Percentiles rank a stretch among this genome's conserved stretches.
Conservation (phyloP, 1,284 basidiomycete genomes). For the Sporisorium scitamineum region DNA sequence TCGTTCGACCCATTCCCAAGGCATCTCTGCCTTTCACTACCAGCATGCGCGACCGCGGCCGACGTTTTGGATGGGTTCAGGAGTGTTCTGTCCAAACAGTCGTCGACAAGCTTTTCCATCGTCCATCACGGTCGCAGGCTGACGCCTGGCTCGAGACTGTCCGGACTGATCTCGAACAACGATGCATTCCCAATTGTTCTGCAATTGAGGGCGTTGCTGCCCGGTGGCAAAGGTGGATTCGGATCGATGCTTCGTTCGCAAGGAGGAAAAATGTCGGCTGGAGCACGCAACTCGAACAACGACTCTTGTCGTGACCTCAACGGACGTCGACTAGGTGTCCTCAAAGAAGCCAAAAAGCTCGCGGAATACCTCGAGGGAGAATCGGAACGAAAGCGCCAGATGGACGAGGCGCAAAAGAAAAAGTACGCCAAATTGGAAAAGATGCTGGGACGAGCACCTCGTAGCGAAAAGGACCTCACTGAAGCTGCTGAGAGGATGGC, state of each 20-base stretch:
- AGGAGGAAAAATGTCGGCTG: slow-evolving; percentile 93
- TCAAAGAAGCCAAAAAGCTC: slow-evolving; percentile 95
- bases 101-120: slow-evolving; percentile 22
- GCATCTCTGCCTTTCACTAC: slow-evolving; percentile 43
- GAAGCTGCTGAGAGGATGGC: slow-evolving; percentile 63
- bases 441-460: slow-evolving; percentile 60
- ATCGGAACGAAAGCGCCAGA: slow-evolving; percentile 81
- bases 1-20: slow-evolving; percentile 46
- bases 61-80: slow-evolving; percentile 40
- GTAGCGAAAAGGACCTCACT: slow-evolving; percentile 67
- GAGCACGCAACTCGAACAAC: slow-evolving; percentile 76
- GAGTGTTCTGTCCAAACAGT: slow-evolving; percentile 4
- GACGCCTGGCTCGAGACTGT: not conserved
- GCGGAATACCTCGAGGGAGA: slow-evolving; percentile 89
- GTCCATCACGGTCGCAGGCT: slow-evolving; percentile 28
- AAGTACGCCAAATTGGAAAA: slow-evolving; percentile 84
- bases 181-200: slow-evolving; percentile 36
- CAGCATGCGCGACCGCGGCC: slow-evolving; percentile 30
- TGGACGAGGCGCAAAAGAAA: slow-evolving; percentile 76
- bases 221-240: slow-evolving; percentile 97
- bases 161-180: slow-evolving; percentile 1
- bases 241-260: slow-evolving; percentile 95
- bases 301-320: slow-evolving; percentile 94
- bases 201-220: slow-evolving; percentile 64
- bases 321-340: slow-evolving; percentile 87